Base-by-base conservation (phyloP, 345 rosid genomes). In the Hibiscus trionum region DNA sequence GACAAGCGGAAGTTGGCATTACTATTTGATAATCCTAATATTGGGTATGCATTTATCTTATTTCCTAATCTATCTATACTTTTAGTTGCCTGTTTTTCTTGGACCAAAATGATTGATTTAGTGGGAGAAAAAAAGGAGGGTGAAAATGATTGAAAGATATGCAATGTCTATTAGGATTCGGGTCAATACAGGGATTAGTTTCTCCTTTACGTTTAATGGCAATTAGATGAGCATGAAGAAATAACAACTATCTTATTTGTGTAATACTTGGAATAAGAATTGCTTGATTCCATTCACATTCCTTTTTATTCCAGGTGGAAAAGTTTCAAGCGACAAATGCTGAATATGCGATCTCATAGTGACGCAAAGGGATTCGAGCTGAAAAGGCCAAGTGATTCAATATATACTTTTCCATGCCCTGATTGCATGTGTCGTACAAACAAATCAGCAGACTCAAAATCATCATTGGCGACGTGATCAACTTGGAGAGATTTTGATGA, bases 401-500 rank as follows among this genome's bases (percentile, higher is more conserved):
- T 50, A 50, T 50, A 14, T 50, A 50, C 55, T 50, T 50, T 50
- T 16, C 55, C 55, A 15, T 50, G 55, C 55, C 55, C 55, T 50
- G 55, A 50, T 50, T 50, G 55, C 55, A 50, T 50, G 55, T 50
- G 55, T 50, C 55, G 55, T 50, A 16, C 55, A 15, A 50, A 50
- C 55, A 50, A 50, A 16, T 50, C 55, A 50, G 17, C 7, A 50
- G 55, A 50, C 55, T 50, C 55, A 50, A 50, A 7, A 50, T 15
- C n/a, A 14, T 50, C n/a, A 50, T 50, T 1, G 55, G 7, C 19
- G 1, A 75, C 65, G 0, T 86, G 85, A 86, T 73, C 71, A 29
- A 71, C 67, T 55, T 72, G 72, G 74, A n/a, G 50, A 31, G 69
- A 53, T 44, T 61, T 66, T 5, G 64, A 21, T 29, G 16, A 70